A percentile compares a stretch with the other conserved stretches of the same genome.
These are phyloP conservation scores for Oryza meyeriana DNA, from an alignment of 176 grass and related monocot genomes.

Conservation along the genomic window DNA sequence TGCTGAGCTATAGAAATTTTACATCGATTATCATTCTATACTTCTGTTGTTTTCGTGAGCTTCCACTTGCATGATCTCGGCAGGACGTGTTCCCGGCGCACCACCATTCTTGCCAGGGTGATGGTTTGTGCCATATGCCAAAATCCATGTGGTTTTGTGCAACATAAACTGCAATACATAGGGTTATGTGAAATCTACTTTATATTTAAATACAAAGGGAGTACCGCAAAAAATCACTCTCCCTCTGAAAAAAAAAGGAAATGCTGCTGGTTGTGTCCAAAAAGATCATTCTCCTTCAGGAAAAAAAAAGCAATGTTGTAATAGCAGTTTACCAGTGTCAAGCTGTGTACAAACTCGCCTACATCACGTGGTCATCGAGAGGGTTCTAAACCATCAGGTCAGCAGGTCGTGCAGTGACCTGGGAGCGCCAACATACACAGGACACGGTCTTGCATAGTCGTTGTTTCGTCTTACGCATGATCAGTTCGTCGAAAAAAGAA, in stretches of 20 bases:
- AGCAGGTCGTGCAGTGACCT: not conserved
- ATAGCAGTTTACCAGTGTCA: not conserved
- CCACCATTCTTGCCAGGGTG: too few species aligned
- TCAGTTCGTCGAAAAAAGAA: not conserved
- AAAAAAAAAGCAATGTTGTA: too few species aligned
- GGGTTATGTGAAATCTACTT: too few species aligned
- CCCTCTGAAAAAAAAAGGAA: too few species aligned
- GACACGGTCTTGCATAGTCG: not conserved
- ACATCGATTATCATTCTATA: not conserved
- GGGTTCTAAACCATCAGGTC: not conserved
- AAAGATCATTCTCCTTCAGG: too few species aligned
- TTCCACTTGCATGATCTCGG: not conserved
- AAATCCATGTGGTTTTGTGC: too few species aligned
- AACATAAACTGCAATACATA: too few species aligned
- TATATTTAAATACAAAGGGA: too few species aligned
- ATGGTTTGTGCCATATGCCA: too few species aligned
- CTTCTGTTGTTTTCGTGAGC: not conserved
- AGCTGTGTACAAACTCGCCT: not conserved
- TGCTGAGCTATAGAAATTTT: constrained; percentile 3
- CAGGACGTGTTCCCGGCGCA: too few species aligned
- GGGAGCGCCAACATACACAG: not conserved
- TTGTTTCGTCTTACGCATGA: not conserved
- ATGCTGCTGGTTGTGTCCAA: too few species aligned
- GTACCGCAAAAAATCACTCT: too few species aligned
- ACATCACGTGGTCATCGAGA: not conserved